Base-by-base conservation (phyloP, 805 yeast genomes). In the Kodamaea kaohsiungensis region DNA sequence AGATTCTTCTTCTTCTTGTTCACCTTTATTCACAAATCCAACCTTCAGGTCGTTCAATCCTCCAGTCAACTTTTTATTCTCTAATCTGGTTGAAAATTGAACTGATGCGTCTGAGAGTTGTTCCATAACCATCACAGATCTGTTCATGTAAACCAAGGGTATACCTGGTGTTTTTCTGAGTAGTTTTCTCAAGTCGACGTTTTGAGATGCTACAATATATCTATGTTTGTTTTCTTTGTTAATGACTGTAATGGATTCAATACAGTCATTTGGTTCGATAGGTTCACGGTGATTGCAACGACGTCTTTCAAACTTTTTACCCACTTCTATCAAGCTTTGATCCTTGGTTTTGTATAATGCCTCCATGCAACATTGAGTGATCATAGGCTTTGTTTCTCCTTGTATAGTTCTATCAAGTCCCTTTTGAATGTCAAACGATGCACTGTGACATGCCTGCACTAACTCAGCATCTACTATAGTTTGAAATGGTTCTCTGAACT, bases 101-200 rank as follows among this genome's bases (percentile, higher is more conserved):
- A 66, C 60, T 43, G 93, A 87, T 6, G 89, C 89, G 39, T 80
- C 81, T 51, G 96, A 88, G 60, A 91, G 73, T 7, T 98, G 97
- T 70, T 95, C 99, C 95, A 95, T 85, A 25, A 95, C 86, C 93
- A 95, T 89, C 15, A 95, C 99, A 0, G 97, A 84, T 56, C 97
- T 79, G 64, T 88, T 86, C 83, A 95, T 85, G 68, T 88, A 92
- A 8, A 93, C 75, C 59, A 95, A 70, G 1, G 99, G 99, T 0
- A 91, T 88, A 10, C 97, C 99, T 0, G 99, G 96, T 9, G 91
- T 77, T 30, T 76, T 76, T 60, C 98, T 80, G 56, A 95, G 75
- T 48, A 76, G 74, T 53, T 83, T 81, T 61, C 99, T 81, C 51
- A 92, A 75, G 25, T 81, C 78, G 19, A 83, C 81, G 62, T 89